A percentile compares a stretch with the other conserved stretches of the same genome.
phyloP scores from a whole-genome alignment of 2,329 filamentous ascomycete genomes.

The Reticulascus tulasneorum region DNA sequence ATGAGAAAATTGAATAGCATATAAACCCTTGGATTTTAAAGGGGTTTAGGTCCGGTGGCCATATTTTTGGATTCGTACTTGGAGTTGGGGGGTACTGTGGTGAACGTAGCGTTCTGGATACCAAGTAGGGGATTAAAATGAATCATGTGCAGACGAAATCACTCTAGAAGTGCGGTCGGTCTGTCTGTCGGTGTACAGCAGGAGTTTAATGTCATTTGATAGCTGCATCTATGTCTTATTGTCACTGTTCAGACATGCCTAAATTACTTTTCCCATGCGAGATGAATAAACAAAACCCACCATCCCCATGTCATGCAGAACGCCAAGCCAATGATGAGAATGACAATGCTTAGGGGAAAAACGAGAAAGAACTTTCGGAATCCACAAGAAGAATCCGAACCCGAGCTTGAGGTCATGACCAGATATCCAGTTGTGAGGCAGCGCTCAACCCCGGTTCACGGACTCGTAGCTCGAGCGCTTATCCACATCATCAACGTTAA shows the following conservation, averaged over 20 bases:
- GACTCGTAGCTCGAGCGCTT: too few relatives aligned
- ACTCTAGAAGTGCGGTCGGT: too few relatives aligned
- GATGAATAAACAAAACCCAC: constrained; percentile 1
- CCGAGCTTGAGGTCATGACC: too few relatives aligned
- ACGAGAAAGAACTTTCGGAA: too few relatives aligned
- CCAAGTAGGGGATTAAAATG: constrained; percentile 3
- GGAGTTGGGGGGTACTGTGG: constrained; percentile 1
- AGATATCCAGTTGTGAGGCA: too few relatives aligned
- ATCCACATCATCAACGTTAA: too few relatives aligned
- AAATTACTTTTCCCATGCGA: neutral
- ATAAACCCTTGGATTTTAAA: neutral
- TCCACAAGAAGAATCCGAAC: too few relatives aligned
- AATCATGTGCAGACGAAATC: neutral
- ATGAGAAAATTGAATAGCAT: constrained; percentile 1
- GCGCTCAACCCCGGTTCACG: too few relatives aligned
- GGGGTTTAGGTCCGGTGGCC: constrained; percentile 6
- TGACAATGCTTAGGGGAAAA: too few relatives aligned
- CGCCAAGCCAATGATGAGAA: too few relatives aligned
- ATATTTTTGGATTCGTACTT: constrained; percentile 11
- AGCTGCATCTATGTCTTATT: neutral
- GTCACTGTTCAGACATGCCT: neutral
- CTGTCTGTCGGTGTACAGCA: too few relatives aligned
- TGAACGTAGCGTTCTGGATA: constrained; percentile 11
- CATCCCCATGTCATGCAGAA: too few relatives aligned
- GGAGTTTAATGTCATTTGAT: neutral